Base-by-base conservation (phyloP, 768 basidiomycete genomes). In the Pholiota molesta region DNA sequence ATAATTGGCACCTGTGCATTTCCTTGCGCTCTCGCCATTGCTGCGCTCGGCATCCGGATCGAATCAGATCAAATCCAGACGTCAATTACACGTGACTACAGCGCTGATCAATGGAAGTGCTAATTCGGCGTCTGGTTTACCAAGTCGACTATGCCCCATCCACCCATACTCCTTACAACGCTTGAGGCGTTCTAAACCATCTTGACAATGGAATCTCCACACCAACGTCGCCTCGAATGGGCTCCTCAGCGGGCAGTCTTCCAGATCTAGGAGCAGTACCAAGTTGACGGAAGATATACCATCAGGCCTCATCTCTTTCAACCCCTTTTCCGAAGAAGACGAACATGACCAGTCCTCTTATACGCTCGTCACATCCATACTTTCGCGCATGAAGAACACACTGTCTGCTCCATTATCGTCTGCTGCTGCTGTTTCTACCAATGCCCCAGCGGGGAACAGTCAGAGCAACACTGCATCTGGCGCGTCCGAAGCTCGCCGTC, bases 241-340 rank as follows among this genome's bases (percentile, higher is more conserved):
- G 72, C 52, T 72, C 77, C 68, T 77, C 54, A 80, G 75, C 59
- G 75, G 77, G 16, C 76, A 77, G 17, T 81, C 83, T 11, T 85
- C 83, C 21, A 79, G 87, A 69, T 89, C 89, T 13, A 81, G 86
- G 66, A 87, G 85, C 73, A 87, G 81, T 72, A 82, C 83, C 33
- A 87, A 82, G 68, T 73, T 88, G 55, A 67, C 70, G 37, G 80
- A 82, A 68, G 92, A 92, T 79, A 82, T 88, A 47, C 82, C 83
- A 40, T 82, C 83, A 49, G 86, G 87, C 69, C 77, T 95, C 60
- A 95, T 94, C 29, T 91, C 91, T 54, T 94, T 91, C 81, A 95
- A 95, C 72, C 92, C 92, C 6, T 95, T 94, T 78, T 87, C 91
- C n/a, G 92, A 94, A 71, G 94, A 95, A 72, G 93, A 95, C 71